Conservation (phyloP, 2,329 filamentous ascomycete species). For the Alternaria incomplexa region DNA sequence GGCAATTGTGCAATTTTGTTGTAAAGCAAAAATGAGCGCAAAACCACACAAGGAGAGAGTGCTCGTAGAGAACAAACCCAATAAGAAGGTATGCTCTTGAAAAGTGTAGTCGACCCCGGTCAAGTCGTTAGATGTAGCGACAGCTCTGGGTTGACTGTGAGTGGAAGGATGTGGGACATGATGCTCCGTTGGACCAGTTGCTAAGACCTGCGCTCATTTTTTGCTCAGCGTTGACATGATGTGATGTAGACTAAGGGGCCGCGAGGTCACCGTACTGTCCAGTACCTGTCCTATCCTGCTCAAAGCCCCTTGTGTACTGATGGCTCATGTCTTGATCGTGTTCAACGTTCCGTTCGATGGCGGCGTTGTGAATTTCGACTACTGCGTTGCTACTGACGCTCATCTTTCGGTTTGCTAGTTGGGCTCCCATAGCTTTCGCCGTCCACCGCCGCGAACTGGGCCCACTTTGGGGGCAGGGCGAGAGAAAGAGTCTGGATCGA, state of each 20-base stretch:
- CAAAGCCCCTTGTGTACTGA: neutral
- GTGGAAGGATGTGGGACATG: neutral
- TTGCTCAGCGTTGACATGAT: neutral
- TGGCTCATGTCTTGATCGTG: neutral
- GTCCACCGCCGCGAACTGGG: constrained; percentile 41
- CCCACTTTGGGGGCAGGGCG: constrained; percentile 41
- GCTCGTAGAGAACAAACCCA: neutral
- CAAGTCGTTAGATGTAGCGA: constrained; percentile 5
- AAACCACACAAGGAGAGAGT: neutral
- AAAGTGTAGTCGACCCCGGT: neutral
- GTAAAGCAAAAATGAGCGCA: neutral
- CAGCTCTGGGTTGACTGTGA: constrained; percentile 1
- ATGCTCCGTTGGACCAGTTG: neutral
- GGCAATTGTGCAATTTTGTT: neutral
- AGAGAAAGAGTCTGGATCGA: constrained; percentile 50
- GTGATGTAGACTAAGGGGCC: neutral
- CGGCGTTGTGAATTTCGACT: constrained; percentile 2
- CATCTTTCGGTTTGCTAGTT: constrained; percentile 30
- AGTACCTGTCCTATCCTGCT: constrained; percentile 3
- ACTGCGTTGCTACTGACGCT: constrained; percentile 14
- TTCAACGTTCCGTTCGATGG: constrained; percentile 3
- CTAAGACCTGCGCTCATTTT: neutral
- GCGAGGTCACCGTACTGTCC: neutral
- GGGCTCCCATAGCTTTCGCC: constrained; percentile 50
- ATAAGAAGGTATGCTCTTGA: neutral